Evolutionary conservation across 225 moss, liverwort and hornwort genomes (phyloP).

Genomic region (Sphagnum tenellum): DNA sequence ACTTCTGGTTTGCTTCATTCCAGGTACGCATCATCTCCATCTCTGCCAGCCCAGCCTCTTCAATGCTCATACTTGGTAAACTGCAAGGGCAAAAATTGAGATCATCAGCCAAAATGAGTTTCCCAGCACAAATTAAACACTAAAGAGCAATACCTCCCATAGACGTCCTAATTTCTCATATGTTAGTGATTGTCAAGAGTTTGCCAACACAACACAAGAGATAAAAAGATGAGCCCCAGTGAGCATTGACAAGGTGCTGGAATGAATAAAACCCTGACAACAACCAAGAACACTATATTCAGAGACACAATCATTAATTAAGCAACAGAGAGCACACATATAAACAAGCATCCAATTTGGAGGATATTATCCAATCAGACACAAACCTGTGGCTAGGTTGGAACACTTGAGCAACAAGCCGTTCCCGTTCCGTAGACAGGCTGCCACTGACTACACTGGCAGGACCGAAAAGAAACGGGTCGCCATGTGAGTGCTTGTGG

Average conservation of each 20-base stretch:
- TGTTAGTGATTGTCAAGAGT: background rate
- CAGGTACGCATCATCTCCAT: constrained; percentile 94
- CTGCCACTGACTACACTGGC: constrained; percentile 81
- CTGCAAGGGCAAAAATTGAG: constrained; percentile 25
- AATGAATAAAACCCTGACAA: too few relatives aligned
- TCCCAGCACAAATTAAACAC: background rate
- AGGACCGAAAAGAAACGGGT: constrained; percentile 73
- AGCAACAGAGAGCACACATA: too few relatives aligned
- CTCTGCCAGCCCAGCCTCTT: constrained; percentile 90
- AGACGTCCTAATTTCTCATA: too few relatives aligned
- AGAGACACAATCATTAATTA: too few relatives aligned
- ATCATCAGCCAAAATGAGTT: background rate
- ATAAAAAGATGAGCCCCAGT: too few relatives aligned
- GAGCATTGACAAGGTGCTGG: too few relatives aligned
- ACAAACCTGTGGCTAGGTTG: constrained; percentile 93
- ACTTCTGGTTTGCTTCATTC: constrained; percentile 86
- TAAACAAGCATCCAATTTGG: too few relatives aligned
- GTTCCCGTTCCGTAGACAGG: constrained; percentile 78
- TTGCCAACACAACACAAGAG: too few relatives aligned
- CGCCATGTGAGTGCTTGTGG: constrained; percentile 47
- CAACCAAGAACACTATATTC: too few relatives aligned
- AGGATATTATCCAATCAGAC: too few relatives aligned
- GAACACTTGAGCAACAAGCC: constrained; percentile 94
- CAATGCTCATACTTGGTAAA: constrained; percentile 97
- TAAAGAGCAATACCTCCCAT: background rate